These are phyloP conservation scores for Calvatia gigantea DNA, from an alignment of 768 basidiomycete species.

Conservation along the genomic window DNA sequence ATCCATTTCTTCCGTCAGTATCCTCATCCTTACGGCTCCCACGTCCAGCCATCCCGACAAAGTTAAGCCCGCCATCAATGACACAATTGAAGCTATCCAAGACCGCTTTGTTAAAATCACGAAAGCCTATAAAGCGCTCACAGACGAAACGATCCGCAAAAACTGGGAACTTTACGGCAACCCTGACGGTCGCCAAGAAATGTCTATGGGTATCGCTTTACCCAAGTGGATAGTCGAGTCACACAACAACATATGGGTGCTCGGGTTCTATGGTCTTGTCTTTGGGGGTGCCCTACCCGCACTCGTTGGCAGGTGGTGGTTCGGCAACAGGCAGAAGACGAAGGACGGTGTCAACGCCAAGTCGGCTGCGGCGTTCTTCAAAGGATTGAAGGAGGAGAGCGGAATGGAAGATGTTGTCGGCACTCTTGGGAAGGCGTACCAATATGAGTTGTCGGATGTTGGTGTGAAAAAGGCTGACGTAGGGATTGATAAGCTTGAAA, in stretches of 20 bases:
- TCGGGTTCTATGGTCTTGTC: conserved; percentile 83
- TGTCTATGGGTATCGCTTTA: conserved; percentile 92
- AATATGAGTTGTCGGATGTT: conserved; percentile 46
- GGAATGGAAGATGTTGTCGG: conserved; percentile 68
- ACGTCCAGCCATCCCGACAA: conserved; percentile 89
- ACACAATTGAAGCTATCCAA: conserved; percentile 84
- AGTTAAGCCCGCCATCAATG: conserved; percentile 75
- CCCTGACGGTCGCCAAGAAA: conserved; percentile 94
- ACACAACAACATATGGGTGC: conserved; percentile 87
- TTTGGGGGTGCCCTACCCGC: conserved; percentile 85
- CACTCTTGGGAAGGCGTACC: conserved; percentile 63
- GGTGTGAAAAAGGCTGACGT: conserved; percentile 21
- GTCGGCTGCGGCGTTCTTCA: conserved; percentile 89
- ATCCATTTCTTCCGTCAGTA: neutral
- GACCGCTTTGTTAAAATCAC: conserved; percentile 88
- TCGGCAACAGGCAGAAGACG: conserved; percentile 82
- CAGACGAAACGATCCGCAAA: conserved; percentile 87
- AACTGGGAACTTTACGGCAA: conserved; percentile 90
- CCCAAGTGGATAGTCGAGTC: conserved; percentile 92
- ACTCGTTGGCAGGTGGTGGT: conserved; percentile 97
- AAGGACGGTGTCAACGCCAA: conserved; percentile 85
- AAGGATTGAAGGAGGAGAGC: conserved; percentile 76
- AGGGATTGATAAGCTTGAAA: conserved; percentile 49
- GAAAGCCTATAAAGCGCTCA: conserved; percentile 96
- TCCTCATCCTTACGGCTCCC: neutral